These are phyloP conservation scores for Chrysanthemum lavandulifolium DNA, from an alignment of 129 eudicot species.

Conservation along the genomic window DNA sequence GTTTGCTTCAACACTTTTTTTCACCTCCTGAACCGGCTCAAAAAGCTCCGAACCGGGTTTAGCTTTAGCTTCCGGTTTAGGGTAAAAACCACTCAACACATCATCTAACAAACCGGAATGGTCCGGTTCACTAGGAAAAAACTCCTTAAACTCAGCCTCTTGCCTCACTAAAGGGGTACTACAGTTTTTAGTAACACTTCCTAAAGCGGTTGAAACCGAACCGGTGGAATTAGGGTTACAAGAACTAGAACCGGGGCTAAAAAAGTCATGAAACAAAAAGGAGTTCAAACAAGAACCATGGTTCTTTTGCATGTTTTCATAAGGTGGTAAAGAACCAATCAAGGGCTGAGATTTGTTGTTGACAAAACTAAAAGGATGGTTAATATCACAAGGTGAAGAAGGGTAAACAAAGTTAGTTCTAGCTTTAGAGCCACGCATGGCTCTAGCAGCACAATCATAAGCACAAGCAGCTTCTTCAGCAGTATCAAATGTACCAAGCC, in stretches of 20 bases:
- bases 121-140: constrained; percentile 47
- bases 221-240: not conserved
- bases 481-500: constrained; percentile 97
- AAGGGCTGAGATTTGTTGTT: constrained; percentile 8
- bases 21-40: not conserved
- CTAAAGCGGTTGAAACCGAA: not conserved
- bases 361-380: constrained; percentile 15
- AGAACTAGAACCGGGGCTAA: constrained; percentile 20
- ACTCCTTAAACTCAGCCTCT: constrained; percentile 34
- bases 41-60: not conserved
- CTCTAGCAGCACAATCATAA: constrained; percentile 88
- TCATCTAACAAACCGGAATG: constrained; percentile 67
- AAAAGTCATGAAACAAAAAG: constrained; percentile 41
- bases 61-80: constrained; percentile 32
- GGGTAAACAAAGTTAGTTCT: constrained; percentile 79
- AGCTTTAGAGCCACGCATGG: constrained; percentile 90
- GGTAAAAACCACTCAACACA: constrained; percentile 59
- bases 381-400: no score
- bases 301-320: not conserved
- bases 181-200: not conserved
- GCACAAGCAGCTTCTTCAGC: constrained; percentile 99
- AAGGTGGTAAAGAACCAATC: not conserved
- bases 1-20: constrained; percentile 11
- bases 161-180: not conserved
- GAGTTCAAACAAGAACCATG: constrained; percentile 19